A percentile compares a stretch with the other conserved stretches of the same genome.
phyloP scores from a whole-genome alignment of 768 basidiomycete genomes.

The Lyophyllum atratum region DNA sequence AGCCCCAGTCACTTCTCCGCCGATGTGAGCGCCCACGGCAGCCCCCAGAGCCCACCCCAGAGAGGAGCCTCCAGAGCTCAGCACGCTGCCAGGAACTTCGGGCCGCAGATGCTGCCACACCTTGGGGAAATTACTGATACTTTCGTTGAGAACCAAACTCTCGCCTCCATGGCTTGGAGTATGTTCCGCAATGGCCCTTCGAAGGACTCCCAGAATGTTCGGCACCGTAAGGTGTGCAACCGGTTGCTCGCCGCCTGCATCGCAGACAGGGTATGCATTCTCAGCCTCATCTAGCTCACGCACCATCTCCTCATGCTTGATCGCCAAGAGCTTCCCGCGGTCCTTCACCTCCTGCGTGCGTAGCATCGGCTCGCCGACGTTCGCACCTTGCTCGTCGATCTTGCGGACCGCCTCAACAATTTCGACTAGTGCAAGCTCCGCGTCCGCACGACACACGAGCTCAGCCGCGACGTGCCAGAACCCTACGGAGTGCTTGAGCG shows the following conservation, averaged over 20 bases:
- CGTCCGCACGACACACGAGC: conserved; percentile 59
- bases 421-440: conserved; percentile 50
- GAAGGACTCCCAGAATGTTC: conserved; percentile 50
- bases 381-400: conserved; percentile 19
- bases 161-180: conserved; percentile 38
- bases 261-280: conserved; percentile 15
- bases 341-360: conserved; percentile 16
- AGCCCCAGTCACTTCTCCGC: conserved; percentile 28
- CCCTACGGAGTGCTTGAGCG: conserved; percentile 48
- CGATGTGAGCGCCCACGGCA: conserved; percentile 59
- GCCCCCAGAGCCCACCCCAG: conserved; percentile 73
- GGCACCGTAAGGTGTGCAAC: conserved; percentile 39
- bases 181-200: conserved; percentile 38
- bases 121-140: conserved; percentile 54
- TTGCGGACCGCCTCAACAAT: conserved; percentile 39
- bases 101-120: conserved; percentile 64
- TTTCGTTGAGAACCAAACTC: conserved; percentile 61
- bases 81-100: conserved; percentile 47
- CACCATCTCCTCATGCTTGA: conserved; percentile 24
- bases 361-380: conserved; percentile 6
- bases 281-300: conserved; percentile 33
- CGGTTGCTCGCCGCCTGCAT: conserved; percentile 4
- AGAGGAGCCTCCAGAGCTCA: conserved; percentile 64
- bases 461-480: conserved; percentile 41
- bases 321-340: conserved; percentile 14